Percentiles rank a stretch among this genome's conserved stretches.
phyloP scores from a whole-genome alignment of 179 eudicot species.

The Spergularia azorica region DNA sequence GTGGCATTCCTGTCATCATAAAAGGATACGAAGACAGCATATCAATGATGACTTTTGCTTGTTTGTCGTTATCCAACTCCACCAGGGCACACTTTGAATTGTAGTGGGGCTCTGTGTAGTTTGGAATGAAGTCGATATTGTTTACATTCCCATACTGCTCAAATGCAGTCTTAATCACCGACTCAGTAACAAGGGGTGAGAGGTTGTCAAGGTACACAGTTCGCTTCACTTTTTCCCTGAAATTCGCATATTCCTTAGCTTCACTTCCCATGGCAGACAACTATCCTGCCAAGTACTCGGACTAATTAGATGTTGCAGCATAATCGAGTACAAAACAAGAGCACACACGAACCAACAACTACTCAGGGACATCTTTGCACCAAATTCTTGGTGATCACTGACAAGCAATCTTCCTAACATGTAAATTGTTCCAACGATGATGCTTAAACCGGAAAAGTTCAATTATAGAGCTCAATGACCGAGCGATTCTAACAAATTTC shows the following conservation, averaged over 20 bases:
- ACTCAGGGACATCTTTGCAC: too few relatives aligned
- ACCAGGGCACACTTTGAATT: slow-evolving; percentile 51
- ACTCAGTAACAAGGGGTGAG: slow-evolving; percentile 51
- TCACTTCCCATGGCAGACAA: slow-evolving; percentile 25
- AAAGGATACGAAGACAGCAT: slow-evolving; percentile 43
- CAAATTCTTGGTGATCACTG: too few relatives aligned
- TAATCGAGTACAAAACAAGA: neutral
- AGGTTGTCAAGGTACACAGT: slow-evolving; percentile 66
- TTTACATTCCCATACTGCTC: slow-evolving; percentile 58
- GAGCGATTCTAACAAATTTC: too few relatives aligned
- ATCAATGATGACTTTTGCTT: slow-evolving; percentile 41
- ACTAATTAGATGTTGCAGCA: neutral
- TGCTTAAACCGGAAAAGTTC: too few relatives aligned
- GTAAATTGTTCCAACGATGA: too few relatives aligned
- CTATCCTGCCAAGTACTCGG: neutral
- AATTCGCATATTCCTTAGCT: slow-evolving; percentile 51
- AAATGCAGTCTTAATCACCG: slow-evolving; percentile 54
- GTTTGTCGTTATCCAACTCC: slow-evolving; percentile 45
- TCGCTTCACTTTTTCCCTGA: slow-evolving; percentile 55
- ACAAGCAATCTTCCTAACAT: too few relatives aligned
- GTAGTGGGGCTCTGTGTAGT: slow-evolving; percentile 38
- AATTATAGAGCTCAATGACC: too few relatives aligned
- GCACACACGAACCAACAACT: too few relatives aligned
- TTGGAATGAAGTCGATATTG: slow-evolving; percentile 47
- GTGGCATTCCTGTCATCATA: slow-evolving; percentile 80